Percentiles rank a stretch among this genome's conserved stretches.
These are phyloP conservation scores for Talaromyces wortmannii DNA, from an alignment of 495 filamentous ascomycete genomes.

Conservation along the genomic window DNA sequence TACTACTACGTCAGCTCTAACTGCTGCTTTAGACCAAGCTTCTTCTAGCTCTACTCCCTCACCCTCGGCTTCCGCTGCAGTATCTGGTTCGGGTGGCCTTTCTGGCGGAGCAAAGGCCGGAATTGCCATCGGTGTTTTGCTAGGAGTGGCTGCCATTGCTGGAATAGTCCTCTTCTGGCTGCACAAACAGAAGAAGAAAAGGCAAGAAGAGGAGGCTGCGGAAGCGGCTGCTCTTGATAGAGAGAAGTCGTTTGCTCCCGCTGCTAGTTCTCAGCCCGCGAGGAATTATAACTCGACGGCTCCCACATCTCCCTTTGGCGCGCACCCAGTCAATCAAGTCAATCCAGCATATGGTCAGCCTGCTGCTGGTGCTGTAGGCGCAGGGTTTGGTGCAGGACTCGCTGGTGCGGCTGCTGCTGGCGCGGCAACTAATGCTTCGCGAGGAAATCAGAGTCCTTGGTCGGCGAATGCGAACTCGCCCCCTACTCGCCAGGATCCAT, in stretches of 20 bases:
- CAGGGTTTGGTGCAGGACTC: slow-evolving; percentile 14
- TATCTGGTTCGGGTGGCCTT: slow-evolving; percentile 37
- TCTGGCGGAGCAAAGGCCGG: slow-evolving; percentile 72
- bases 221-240: slow-evolving; percentile 52
- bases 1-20: slow-evolving; percentile 16
- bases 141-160: slow-evolving; percentile 55
- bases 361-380: slow-evolving; percentile 22
- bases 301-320: slow-evolving; percentile 65
- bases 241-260: slow-evolving; percentile 38
- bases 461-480: slow-evolving; percentile 9
- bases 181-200: slow-evolving; percentile 56
- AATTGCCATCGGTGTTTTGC: slow-evolving; percentile 68
- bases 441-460: background rate
- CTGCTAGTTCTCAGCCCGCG: slow-evolving; percentile 23
- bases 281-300: slow-evolving; percentile 30
- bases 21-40: slow-evolving; percentile 5
- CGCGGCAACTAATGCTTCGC: slow-evolving; percentile 7
- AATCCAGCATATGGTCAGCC: slow-evolving; percentile 49
- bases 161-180: slow-evolving; percentile 55
- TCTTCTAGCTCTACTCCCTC: slow-evolving; percentile 14
- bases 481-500: slow-evolving; percentile 29
- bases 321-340: slow-evolving; percentile 85
- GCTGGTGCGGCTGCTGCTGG: slow-evolving; percentile 10
- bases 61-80: slow-evolving; percentile 9
- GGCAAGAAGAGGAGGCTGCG: slow-evolving; percentile 36